Percentiles rank a stretch among this genome's conserved stretches.
phyloP scores from a whole-genome alignment of 2,329 filamentous ascomycete genomes.

The Magnaporthiopsis incrustans region DNA sequence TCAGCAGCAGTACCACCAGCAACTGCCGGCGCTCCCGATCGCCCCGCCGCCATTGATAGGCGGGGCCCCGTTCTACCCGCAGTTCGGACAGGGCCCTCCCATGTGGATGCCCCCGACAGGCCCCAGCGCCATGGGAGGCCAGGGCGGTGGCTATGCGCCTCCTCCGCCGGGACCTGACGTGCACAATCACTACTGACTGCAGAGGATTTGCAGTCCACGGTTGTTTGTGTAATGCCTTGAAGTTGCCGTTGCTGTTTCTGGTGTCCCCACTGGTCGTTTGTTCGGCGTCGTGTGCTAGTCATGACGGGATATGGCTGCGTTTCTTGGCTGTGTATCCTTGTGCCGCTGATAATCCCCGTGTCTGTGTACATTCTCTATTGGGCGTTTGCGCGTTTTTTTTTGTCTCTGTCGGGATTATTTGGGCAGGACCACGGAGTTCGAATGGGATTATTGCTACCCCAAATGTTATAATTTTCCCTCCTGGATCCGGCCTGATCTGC shows the following conservation, averaged over 20 bases:
- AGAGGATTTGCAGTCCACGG: neutral
- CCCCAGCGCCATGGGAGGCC: neutral
- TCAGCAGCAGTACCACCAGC: conserved; percentile 1
- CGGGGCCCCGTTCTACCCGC: conserved; percentile 2
- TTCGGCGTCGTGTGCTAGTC: too few relatives aligned
- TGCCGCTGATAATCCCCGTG: neutral
- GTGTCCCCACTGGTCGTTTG: too few relatives aligned
- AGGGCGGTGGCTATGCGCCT: neutral
- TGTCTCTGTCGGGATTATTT: neutral
- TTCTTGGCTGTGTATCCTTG: neutral
- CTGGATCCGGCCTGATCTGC: neutral
- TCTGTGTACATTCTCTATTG: neutral
- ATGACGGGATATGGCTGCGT: too few relatives aligned
- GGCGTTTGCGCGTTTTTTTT: neutral
- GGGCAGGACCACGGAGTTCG: neutral
- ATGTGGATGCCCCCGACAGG: conserved; percentile 1
- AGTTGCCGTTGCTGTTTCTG: too few relatives aligned
- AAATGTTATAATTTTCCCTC: neutral
- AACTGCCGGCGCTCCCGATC: neutral
- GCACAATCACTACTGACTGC: conserved; percentile 6
- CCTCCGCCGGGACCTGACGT: conserved; percentile 2
- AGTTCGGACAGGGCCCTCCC: neutral
- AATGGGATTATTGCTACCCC: neutral
- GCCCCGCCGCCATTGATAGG: conserved; percentile 4
- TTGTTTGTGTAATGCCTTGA: too few relatives aligned